A percentile compares a stretch with the other conserved stretches of the same genome.
These are phyloP conservation scores for Corniculantispora saksenae DNA, from an alignment of 2,329 filamentous ascomycete genomes.

Conservation along the genomic window DNA sequence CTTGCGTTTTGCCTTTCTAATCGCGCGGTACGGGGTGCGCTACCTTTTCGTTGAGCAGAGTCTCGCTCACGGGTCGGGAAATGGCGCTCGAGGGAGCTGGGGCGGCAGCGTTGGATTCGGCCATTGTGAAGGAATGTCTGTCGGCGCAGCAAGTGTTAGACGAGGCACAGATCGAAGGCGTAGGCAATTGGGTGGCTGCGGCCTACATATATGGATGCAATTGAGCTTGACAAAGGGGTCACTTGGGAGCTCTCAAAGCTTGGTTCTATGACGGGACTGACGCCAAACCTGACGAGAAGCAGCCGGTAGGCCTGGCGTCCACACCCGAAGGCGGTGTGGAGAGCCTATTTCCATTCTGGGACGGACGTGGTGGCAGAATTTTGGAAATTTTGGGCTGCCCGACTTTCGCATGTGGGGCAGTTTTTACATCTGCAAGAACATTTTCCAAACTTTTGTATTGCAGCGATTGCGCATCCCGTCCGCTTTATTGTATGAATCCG, in stretches of 20 bases:
- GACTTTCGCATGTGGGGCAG: constrained; percentile 16
- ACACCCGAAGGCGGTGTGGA: constrained; percentile 47
- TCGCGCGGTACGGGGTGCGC: constrained; percentile 14
- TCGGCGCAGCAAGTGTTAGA: constrained; percentile 10
- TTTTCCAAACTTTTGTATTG: constrained; percentile 8
- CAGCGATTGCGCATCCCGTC: background rate
- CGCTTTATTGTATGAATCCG: background rate
- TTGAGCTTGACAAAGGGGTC: constrained; percentile 6
- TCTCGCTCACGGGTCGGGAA: constrained; percentile 90
- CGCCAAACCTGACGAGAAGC: constrained; percentile 38
- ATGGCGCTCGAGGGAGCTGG: constrained; percentile 62
- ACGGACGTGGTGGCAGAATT: constrained; percentile 45
- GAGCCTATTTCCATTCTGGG: constrained; percentile 24
- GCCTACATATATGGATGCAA: constrained; percentile 13
- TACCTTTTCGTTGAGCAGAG: constrained; percentile 97
- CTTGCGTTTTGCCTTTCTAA: background rate
- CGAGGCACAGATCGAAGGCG: background rate
- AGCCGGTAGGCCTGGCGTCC: constrained; percentile 35
- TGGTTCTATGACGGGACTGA: constrained; percentile 15
- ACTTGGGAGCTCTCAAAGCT: constrained; percentile 10
- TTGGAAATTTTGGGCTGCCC: constrained; percentile 41
- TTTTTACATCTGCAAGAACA: constrained; percentile 7
- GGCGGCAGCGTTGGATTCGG: constrained; percentile 50
- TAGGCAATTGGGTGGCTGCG: background rate
- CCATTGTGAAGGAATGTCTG: constrained; percentile 44